These are phyloP conservation scores for Pseudonitzschia delicatissima DNA, from an alignment of 108 stramenopile species.

Conservation along the genomic window DNA sequence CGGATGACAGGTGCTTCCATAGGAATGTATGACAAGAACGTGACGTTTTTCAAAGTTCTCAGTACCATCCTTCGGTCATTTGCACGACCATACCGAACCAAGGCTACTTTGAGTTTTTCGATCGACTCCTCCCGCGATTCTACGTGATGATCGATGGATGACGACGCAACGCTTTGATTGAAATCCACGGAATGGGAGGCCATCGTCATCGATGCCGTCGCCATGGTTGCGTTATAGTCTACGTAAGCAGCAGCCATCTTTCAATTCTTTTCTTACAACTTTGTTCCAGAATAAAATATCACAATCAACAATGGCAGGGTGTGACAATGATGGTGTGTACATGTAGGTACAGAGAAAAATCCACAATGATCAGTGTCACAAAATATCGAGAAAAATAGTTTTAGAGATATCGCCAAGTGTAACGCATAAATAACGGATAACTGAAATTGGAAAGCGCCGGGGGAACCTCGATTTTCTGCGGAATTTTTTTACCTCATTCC, in stretches of 20 bases:
- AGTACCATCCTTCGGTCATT: constrained; percentile 51
- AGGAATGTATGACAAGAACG: constrained; percentile 31
- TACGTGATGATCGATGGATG: background rate
- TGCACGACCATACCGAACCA: constrained; percentile 39
- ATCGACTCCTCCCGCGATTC: constrained; percentile 28
- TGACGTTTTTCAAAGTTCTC: constrained; percentile 35
- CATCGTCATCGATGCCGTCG: constrained; percentile 17
- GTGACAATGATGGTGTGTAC: no score
- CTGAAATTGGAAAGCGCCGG: no score
- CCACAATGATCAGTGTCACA: no score
- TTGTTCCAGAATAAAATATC: no score
- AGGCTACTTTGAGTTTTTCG: constrained; percentile 26
- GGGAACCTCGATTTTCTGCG: no score
- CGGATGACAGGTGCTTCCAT: constrained; percentile 20
- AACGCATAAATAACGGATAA: no score
- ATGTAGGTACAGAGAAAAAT: no score
- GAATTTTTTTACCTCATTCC: no score
- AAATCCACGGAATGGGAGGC: constrained; percentile 9
- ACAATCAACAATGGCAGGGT: no score
- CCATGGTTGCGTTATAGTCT: constrained; percentile 12
- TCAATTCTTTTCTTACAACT: background rate
- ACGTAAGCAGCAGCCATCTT: constrained; percentile 1
- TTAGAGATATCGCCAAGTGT: no score
- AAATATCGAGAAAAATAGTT: no score
- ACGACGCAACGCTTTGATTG: background rate